Percentiles rank a stretch among this genome's conserved stretches.
Conservation (phyloP, 208 protist species). For the Acanthamoeba divionensis region DNA sequence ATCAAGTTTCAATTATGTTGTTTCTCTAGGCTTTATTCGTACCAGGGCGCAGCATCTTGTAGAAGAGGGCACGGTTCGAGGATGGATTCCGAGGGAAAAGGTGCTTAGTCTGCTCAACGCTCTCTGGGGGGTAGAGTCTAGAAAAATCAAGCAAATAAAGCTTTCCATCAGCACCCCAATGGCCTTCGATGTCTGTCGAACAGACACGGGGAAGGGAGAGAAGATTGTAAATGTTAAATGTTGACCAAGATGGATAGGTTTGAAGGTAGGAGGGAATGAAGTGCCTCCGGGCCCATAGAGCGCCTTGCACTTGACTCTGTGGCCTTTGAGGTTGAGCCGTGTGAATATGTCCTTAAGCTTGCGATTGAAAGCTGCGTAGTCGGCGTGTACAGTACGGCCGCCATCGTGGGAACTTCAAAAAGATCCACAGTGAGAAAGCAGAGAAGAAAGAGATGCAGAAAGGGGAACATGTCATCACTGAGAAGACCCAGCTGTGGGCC, state of each 20-base stretch:
- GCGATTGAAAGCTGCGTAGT: background rate
- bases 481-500: no score
- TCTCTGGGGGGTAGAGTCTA: background rate
- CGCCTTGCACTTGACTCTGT: background rate
- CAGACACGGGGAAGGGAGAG: background rate
- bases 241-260: background rate
- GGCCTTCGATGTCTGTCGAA: conserved; percentile 16
- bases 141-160: conserved; percentile 42
- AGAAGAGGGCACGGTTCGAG: background rate
- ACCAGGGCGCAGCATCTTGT: background rate
- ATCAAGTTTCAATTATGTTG: no score
- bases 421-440: background rate
- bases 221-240: no score
- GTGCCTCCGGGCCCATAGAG: conserved; percentile 37
- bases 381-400: background rate
- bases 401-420: background rate
- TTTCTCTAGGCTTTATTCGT: no score
- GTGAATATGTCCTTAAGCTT: conserved; percentile 32
- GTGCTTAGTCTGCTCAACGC: background rate
- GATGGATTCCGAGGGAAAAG: background rate
- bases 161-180: conserved; percentile 27
- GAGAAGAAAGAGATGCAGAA: background rate
- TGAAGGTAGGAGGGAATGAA: background rate
- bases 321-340: conserved; percentile 21
- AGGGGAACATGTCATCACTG: background rate